phyloP scores from a whole-genome alignment of 345 rosid species.

The Linum usitatissimum region DNA sequence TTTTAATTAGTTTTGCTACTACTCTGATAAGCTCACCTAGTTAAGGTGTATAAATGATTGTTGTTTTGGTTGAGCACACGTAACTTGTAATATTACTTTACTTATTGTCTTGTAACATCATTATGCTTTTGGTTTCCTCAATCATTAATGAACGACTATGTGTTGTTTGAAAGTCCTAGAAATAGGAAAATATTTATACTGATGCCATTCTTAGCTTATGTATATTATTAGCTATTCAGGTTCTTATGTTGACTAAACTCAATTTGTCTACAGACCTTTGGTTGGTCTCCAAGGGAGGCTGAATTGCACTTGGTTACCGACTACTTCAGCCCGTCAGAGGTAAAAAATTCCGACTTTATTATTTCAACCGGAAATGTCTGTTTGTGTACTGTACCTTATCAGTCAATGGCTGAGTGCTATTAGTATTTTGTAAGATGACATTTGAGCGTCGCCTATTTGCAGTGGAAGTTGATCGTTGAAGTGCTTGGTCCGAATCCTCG shows the following conservation, averaged over 20 bases:
- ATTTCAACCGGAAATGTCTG: not conserved
- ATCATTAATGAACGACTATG: not conserved
- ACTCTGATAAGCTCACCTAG: not conserved
- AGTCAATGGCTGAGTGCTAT: not conserved
- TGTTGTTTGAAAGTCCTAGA: not conserved
- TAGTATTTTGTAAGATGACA: constrained; percentile 8
- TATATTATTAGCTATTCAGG: not conserved
- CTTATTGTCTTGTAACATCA: not conserved
- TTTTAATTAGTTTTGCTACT: not conserved
- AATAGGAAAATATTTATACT: not conserved
- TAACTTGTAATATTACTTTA: not conserved
- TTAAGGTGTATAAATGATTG: not conserved
- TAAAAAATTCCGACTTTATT: constrained; percentile 24
- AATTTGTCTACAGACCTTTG: constrained; percentile 53
- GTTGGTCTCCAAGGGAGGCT: constrained; percentile 92
- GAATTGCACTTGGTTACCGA: constrained; percentile 84
- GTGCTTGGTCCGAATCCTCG: constrained; percentile 85
- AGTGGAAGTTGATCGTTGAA: constrained; percentile 81
- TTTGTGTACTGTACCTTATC: constrained; percentile 3
- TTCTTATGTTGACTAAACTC: constrained; percentile 12
- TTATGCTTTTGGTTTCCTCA: not conserved
- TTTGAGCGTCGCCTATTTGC: constrained; percentile 15
- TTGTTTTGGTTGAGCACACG: not conserved
- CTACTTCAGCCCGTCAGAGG: constrained; percentile 84
- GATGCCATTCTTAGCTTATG: not conserved